phyloP scores from a whole-genome alignment of 805 yeast genomes.

The Starmerella cellae region DNA sequence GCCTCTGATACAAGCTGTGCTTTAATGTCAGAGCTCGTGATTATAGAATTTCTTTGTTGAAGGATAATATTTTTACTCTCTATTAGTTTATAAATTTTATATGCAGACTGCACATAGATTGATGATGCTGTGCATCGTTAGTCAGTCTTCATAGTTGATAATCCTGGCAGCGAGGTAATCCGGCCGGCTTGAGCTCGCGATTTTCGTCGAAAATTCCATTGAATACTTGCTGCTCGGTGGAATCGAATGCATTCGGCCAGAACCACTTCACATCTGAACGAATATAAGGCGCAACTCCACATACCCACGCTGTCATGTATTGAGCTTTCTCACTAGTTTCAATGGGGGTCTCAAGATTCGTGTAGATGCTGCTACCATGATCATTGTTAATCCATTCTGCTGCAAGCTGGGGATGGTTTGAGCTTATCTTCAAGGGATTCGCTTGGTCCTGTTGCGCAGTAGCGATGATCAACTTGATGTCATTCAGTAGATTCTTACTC shows the following conservation, averaged over 20 bases:
- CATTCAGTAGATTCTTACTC: not conserved
- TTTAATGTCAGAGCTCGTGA: too few relatives aligned
- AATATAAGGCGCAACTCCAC: slow-evolving; percentile 27
- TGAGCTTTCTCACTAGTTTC: slow-evolving; percentile 22
- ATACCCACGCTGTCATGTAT: slow-evolving; percentile 30
- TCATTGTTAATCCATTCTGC: slow-evolving; percentile 6
- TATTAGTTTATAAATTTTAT: too few relatives aligned
- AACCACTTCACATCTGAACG: slow-evolving; percentile 21
- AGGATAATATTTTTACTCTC: too few relatives aligned
- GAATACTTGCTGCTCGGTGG: not conserved
- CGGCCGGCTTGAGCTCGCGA: slow-evolving; percentile 16
- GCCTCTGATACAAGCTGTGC: too few relatives aligned
- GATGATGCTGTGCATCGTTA: too few relatives aligned
- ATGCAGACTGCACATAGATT: too few relatives aligned
- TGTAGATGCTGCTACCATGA: slow-evolving; percentile 4
- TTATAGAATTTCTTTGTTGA: too few relatives aligned
- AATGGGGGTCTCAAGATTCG: slow-evolving; percentile 9
- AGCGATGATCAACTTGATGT: not conserved
- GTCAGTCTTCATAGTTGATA: too few relatives aligned
- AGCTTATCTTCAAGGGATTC: slow-evolving; percentile 8
- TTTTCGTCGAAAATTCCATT: slow-evolving; percentile 7
- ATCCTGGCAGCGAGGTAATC: slow-evolving; percentile 10
- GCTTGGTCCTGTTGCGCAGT: slow-evolving; percentile 5
- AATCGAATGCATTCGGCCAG: slow-evolving; percentile 21
- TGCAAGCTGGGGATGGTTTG: slow-evolving; percentile 3